Evolutionary conservation across 176 grass and related monocot species (phyloP), one percentile per base, ranked within the genome.

Genomic region (Carex parvula): DNA sequence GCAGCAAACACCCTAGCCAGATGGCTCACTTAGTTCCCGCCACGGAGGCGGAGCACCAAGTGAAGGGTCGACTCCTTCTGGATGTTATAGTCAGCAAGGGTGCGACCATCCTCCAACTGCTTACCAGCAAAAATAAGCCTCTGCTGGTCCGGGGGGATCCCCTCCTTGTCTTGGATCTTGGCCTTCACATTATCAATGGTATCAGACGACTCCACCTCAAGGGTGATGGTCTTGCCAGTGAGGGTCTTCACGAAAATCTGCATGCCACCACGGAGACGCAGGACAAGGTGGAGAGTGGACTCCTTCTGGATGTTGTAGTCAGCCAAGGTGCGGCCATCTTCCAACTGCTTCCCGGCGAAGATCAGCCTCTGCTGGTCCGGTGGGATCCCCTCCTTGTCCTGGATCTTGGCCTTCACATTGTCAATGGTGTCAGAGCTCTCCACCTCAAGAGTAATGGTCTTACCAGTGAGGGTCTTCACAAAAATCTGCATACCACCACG

Each of bases 221-320:
- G 66, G 3, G 91, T 94, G 15, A 94, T 94, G 0, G 92, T 94
- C 84, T 94, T 94, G 58, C 92, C 92, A 0, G 92, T 94, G 0
- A 94, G 3, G 0, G 92, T 94, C 65, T 94, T 94, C 2, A 94
- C 92, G 0, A 94, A 94, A 12, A 94, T 94, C 71, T 94, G 92
- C 92, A 91, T 94, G 0, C 93, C 93, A 3, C 93, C 93, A 10
- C 90, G 61, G 0, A 95, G 86, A 0, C 93, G 81, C 3, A 95
- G 75, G 0, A 93, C 92, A 0, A 94, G 50, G 59, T 94, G 93
- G 2, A 95, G 93, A 0, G 93, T 95, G 0, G 90, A 95, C 13
- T 95, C 93, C 86, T 95, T 92, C 83, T 95, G 90, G 2, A 95
- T 95, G 54, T 92, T 92, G 69, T 92, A 95, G 42, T 95, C 91